Base-by-base conservation (phyloP, 1,139 yeast species). In the Suhomyces wounanorum region DNA sequence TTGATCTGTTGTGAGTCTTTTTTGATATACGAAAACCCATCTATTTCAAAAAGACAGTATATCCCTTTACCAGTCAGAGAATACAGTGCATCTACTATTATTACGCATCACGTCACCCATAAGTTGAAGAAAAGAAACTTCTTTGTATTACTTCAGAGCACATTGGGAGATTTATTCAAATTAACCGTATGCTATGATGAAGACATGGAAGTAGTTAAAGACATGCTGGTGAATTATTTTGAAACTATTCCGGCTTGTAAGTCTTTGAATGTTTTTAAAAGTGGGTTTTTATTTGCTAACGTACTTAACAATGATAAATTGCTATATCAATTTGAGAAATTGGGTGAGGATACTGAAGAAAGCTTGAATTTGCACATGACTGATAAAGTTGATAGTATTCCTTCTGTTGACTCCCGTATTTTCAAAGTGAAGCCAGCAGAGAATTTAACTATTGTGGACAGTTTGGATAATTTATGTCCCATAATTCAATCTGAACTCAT, bases 161-260 rank as follows among this genome's bases (percentile, higher is more conserved):
- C 82, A 40, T 64, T 69, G 11, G 98, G 98, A 11, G 96, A 90
- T 62, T 57, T 90, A n/a, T 88, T 84, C 69, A 90, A 89, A 61
- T 65, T 90, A 8, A 75, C 83, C 3, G 67, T 88, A 3, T 75
- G 72, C 18, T 70, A 59, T 49, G 64, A 67, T 42, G 58, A 58
- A 1, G 78, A 75, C 40, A 71, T 70, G 39, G 80, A 75, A 40
- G 62, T 65, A 2, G 70, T 89, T n/a, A 71, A 77, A 13, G 56
- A 59, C 36, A 62, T 71, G 1, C 55, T 48, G 2, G 55, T 72
- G 11, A 60, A 66, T 4, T 90, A 87, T 62, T 92, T 91, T 67
- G 97, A 90, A 63, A 80, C 95, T 0, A 77, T 89, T 23, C 87
- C 91, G 0, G 66, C 78, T 1, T 77, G 87, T 26, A 72, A 75